Evolutionary conservation across 108 stramenopile genomes (phyloP).

Genomic region (Cyclotella sp.): DNA sequence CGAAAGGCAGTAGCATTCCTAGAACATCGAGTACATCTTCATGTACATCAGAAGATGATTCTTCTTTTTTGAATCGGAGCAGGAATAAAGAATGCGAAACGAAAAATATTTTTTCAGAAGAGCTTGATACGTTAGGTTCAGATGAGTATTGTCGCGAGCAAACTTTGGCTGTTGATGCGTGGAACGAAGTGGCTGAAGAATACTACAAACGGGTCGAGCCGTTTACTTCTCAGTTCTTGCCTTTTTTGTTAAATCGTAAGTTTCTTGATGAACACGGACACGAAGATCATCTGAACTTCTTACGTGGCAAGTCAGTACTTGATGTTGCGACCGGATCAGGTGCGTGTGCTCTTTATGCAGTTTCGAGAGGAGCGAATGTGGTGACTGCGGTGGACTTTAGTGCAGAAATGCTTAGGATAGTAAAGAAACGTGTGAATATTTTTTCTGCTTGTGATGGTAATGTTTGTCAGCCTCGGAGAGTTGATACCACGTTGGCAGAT

Average conservation of each 20-base stretch:
- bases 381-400: slow-evolving; percentile 23
- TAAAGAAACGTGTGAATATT: not conserved
- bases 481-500: slow-evolving; percentile 19
- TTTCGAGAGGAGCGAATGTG: slow-evolving; percentile 2
- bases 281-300: slow-evolving; percentile 1
- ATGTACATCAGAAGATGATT: not conserved
- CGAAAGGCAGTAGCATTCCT: not conserved
- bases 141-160: not conserved
- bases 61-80: no score
- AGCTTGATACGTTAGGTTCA: not conserved
- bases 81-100: no score
- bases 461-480: not conserved
- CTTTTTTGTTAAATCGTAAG: slow-evolving; percentile 8
- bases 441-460: not conserved
- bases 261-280: not conserved
- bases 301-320: slow-evolving; percentile 5
- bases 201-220: slow-evolving; percentile 25
- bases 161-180: slow-evolving; percentile 12
- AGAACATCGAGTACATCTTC: not conserved
- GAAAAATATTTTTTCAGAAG: not conserved
- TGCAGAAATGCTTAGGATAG: slow-evolving; percentile 3
- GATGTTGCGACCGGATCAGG: slow-evolving; percentile 33
- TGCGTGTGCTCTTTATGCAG: slow-evolving; percentile 16
- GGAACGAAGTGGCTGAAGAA: slow-evolving; percentile 27
- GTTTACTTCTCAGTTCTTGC: slow-evolving; percentile 21